Conservation (phyloP, 192 early-diverging fungal genomes). For the Coemansia sp. region DNA sequence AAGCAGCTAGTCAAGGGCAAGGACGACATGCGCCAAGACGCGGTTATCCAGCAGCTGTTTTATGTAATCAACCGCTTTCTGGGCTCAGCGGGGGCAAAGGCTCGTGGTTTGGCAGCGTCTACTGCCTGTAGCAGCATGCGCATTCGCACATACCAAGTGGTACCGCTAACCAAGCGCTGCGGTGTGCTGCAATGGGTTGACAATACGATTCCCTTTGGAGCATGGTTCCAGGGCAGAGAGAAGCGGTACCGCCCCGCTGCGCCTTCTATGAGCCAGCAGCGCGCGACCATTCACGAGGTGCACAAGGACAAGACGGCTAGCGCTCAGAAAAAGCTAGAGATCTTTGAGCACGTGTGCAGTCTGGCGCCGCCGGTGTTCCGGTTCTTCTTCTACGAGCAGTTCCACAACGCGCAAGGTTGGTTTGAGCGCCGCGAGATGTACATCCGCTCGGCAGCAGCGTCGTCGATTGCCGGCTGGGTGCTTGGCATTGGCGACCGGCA, state of each 20-base stretch:
- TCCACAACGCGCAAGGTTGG: slow-evolving; percentile 69
- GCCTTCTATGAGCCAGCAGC: slow-evolving; percentile 38
- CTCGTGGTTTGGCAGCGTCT: not conserved
- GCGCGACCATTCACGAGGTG: slow-evolving; percentile 20
- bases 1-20: slow-evolving; percentile 56
- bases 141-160: slow-evolving; percentile 66
- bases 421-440: slow-evolving; percentile 67
- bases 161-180: slow-evolving; percentile 81
- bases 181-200: slow-evolving; percentile 97
- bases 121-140: slow-evolving; percentile 24
- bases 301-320: slow-evolving; percentile 44
- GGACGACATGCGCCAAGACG: slow-evolving; percentile 77
- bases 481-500: slow-evolving; percentile 94
- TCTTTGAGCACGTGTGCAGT: slow-evolving; percentile 51
- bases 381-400: slow-evolving; percentile 76
- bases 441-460: slow-evolving; percentile 75
- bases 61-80: slow-evolving; percentile 59
- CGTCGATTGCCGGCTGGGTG: slow-evolving; percentile 82
- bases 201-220: slow-evolving; percentile 59
- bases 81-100: slow-evolving; percentile 14
- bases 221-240: slow-evolving; percentile 68
- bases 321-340: slow-evolving; percentile 54
- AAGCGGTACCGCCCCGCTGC: slow-evolving; percentile 48
- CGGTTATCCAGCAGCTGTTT: slow-evolving; percentile 66
- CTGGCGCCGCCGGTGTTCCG: slow-evolving; percentile 60